Percentiles rank a stretch among this genome's conserved stretches.
phyloP scores from a whole-genome alignment of 192 early-diverging fungal species.

The Linderina pennispora region DNA sequence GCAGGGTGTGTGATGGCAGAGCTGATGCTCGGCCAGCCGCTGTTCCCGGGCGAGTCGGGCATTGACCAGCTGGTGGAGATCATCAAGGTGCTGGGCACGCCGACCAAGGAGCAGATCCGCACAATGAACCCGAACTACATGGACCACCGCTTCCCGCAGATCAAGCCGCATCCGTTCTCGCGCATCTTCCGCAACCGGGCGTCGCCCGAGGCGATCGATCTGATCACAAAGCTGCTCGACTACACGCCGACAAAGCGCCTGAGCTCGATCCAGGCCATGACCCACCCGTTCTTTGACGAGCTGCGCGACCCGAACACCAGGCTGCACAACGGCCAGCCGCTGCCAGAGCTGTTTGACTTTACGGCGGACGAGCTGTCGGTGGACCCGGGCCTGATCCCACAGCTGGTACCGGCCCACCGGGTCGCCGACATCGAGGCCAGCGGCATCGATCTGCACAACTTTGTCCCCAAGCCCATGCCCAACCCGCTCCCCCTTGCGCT shows the following conservation, averaged over 20 bases:
- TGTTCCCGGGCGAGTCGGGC: conserved; percentile 95
- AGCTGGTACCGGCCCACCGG: conserved; percentile 76
- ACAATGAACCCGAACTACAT: conserved; percentile 98
- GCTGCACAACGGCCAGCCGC: conserved; percentile 73
- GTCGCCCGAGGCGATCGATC: conserved; percentile 80
- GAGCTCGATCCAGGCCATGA: conserved; percentile 86
- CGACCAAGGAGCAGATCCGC: conserved; percentile 91
- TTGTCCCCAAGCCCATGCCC: conserved; percentile 38
- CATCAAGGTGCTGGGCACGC: conserved; percentile 98
- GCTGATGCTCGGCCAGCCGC: conserved; percentile 85
- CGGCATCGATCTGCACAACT: conserved; percentile 38
- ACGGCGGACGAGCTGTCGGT: conserved; percentile 78
- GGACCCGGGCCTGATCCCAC: conserved; percentile 68
- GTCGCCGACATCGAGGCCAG: conserved; percentile 28
- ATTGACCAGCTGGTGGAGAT: conserved; percentile 99
- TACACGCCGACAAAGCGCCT: conserved; percentile 83
- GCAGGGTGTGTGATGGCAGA: conserved; percentile 96
- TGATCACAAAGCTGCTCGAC: conserved; percentile 79
- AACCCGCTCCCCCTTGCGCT: conserved; percentile 39
- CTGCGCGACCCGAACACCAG: conserved; percentile 77
- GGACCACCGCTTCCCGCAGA: conserved; percentile 98
- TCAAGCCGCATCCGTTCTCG: conserved; percentile 86
- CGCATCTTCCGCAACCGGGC: conserved; percentile 80
- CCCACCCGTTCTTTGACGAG: conserved; percentile 97
- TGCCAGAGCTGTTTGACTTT: conserved; percentile 94